Base-by-base conservation (phyloP, 768 basidiomycete genomes). In the Boletus patriciae region DNA sequence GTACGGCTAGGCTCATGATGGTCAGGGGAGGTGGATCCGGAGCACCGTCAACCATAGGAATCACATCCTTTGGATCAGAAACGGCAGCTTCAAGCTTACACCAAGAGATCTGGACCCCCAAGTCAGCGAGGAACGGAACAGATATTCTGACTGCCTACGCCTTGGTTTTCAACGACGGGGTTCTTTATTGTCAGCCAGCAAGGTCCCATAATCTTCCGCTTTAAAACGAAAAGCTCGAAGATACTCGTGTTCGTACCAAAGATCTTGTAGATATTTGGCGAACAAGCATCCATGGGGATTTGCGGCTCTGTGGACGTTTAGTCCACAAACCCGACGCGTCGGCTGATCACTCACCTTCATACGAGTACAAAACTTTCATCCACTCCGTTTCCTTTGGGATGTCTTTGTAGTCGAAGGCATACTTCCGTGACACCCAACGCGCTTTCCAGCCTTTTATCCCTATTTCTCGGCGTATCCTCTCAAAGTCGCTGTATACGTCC, bases 191-290 rank as follows among this genome's bases (percentile, higher is more conserved):
- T 81, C 44, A 99, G 77, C 97, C 97, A 99, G 69, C 97, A 98
- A 0, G 97, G 95, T 1, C 97, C 97, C 94, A 98, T 98, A 55
- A 98, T 97, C 75, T 95, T 97, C 33, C 94, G 85, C 72, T 98
- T 98, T 45, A 98, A 64, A 3, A 94, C 95, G 19, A 99, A 82
- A 11, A 93, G 76, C 70, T 98, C 97, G 63, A 99, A 99, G 0
- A 96, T 89, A 50, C 77, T 92, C 6, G 94, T 96, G 62, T 86
- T 94, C 3, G 95, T 90, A 13, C 97, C 97, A 62, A 98, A 90
- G 12, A 98, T 86, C 54, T 83, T 84, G 34, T 85, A 80, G 68
- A 98, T 95, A 49, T 91, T 95, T 10, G 90, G 86, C 46, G 91
- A 93, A 40, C 82, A 83, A 4, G 87, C 82, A 34, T 83, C 84